These are phyloP conservation scores for Prototheca cutis DNA, from an alignment of 163 green algal genomes.

Conservation along the genomic window DNA sequence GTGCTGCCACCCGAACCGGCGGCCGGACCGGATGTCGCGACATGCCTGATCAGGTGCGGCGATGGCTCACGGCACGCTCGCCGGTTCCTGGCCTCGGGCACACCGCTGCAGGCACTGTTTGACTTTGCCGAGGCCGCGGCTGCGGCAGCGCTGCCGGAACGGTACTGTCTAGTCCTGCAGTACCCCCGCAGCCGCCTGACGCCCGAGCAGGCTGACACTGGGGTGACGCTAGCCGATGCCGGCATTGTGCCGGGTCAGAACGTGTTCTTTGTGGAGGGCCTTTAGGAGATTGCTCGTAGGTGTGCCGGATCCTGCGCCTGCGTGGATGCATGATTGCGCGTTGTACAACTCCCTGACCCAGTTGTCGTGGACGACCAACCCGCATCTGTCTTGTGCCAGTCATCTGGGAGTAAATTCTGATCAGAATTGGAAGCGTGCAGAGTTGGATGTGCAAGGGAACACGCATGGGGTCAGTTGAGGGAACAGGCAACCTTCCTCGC, in stretches of 20 bases:
- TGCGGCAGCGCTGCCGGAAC: conserved; percentile 22
- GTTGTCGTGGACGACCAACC: not conserved
- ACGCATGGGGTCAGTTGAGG: no score
- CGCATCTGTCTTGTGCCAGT: not conserved
- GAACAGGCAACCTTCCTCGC: no score
- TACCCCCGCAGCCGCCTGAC: conserved; percentile 52
- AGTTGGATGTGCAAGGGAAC: not conserved
- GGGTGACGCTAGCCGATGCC: not conserved
- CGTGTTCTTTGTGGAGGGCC: conserved; percentile 14
- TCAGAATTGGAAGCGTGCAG: not conserved
- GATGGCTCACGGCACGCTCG: conserved; percentile 6
- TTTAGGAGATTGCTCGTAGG: not conserved
- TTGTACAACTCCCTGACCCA: no score
- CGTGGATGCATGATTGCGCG: no score
- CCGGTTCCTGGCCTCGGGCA: conserved; percentile 21
- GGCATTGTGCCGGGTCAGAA: conserved; percentile 6
- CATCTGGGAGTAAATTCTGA: not conserved
- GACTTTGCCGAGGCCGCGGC: conserved; percentile 57
- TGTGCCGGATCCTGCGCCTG: not conserved
- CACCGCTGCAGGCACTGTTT: conserved; percentile 40
- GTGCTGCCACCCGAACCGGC: conserved; percentile 3
- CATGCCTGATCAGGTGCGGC: not conserved
- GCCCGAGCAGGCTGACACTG: not conserved
- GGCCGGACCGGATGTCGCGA: not conserved
- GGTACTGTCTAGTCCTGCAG: conserved; percentile 56